Percentiles rank a stretch among this genome's conserved stretches.
phyloP scores from a whole-genome alignment of 345 rosid genomes.

The Stellera chamaejasme region DNA sequence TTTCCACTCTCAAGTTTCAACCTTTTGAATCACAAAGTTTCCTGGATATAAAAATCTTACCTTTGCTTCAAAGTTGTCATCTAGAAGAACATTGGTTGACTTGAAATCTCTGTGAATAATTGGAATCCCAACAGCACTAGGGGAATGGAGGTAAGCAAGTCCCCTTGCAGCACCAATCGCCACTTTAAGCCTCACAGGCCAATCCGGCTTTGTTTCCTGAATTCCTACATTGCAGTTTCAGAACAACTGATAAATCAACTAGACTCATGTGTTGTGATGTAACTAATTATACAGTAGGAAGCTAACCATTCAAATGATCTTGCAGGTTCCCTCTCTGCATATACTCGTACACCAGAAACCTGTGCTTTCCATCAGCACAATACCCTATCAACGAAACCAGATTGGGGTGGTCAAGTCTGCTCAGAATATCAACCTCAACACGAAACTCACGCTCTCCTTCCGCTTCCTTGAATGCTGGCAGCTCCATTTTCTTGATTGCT shows the following conservation, averaged over 20 bases:
- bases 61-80: conserved; percentile 73
- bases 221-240: conserved; percentile 42
- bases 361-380: conserved; percentile 87
- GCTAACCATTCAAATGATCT: conserved; percentile 82
- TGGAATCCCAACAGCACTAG: conserved; percentile 74
- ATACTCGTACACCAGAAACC: conserved; percentile 90
- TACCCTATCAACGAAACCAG: conserved; percentile 89
- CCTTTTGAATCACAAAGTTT: neutral
- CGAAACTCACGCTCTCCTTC: conserved; percentile 94
- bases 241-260: too few species aligned
- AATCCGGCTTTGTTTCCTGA: conserved; percentile 71
- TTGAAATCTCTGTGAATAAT: conserved; percentile 95
- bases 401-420: conserved; percentile 91
- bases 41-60: conserved; percentile 20
- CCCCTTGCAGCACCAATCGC: conserved; percentile 92
- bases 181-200: conserved; percentile 75
- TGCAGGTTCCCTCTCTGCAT: conserved; percentile 95
- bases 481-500: conserved; percentile 97
- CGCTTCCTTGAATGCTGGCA: conserved; percentile 73
- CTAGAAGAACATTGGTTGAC: conserved; percentile 82
- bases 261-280: too few species aligned
- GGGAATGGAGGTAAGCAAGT: conserved; percentile 93
- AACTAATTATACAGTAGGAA: neutral
- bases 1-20: conserved; percentile 5
- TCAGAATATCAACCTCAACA: conserved; percentile 90